phyloP scores from a whole-genome alignment of 1,139 yeast species.

The Magnusiomyces starmeri region DNA sequence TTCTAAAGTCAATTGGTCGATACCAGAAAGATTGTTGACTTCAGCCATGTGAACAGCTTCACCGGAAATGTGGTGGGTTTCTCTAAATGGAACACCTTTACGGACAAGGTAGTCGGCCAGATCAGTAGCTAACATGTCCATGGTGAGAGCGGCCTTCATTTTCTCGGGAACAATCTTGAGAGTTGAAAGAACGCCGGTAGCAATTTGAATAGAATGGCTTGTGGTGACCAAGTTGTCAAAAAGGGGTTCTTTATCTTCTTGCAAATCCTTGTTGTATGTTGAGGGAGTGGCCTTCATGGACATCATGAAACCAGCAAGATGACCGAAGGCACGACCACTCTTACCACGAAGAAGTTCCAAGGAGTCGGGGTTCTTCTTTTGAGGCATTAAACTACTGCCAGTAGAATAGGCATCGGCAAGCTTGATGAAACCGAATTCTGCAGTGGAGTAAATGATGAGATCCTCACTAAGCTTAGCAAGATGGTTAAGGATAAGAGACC shows the following conservation, averaged over 20 bases:
- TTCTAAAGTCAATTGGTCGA: slow-evolving; percentile 63
- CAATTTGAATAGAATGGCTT: slow-evolving; percentile 86
- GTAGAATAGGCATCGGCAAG: slow-evolving; percentile 97
- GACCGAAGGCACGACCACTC: slow-evolving; percentile 95
- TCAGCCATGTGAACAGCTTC: slow-evolving; percentile 93
- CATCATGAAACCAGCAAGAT: slow-evolving; percentile 92
- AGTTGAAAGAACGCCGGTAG: slow-evolving; percentile 93
- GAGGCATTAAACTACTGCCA: slow-evolving; percentile 98
- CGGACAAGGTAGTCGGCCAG: slow-evolving; percentile 95
- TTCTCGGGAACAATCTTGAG: slow-evolving; percentile 59
- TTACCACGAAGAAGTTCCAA: slow-evolving; percentile 92
- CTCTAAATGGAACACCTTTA: slow-evolving; percentile 98
- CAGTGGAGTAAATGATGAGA: slow-evolving; percentile 89
- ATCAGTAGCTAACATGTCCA: slow-evolving; percentile 99
- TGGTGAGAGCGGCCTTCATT: slow-evolving; percentile 84
- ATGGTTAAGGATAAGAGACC: slow-evolving; percentile 91
- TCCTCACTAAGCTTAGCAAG: slow-evolving; percentile 92
- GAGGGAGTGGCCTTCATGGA: slow-evolving; percentile 93
- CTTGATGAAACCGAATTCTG: slow-evolving; percentile 90
- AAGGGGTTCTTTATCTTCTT: slow-evolving; percentile 96
- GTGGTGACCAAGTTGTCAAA: slow-evolving; percentile 87
- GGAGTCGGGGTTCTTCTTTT: slow-evolving; percentile 96
- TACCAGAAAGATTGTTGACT: slow-evolving; percentile 64
- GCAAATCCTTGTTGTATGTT: slow-evolving; percentile 95
- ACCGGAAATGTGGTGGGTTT: slow-evolving; percentile 97